Evolutionary conservation across 2,329 filamentous ascomycete species (phyloP), one percentile per base, ranked within the genome.

Genomic region (Trichoderma sp.): DNA sequence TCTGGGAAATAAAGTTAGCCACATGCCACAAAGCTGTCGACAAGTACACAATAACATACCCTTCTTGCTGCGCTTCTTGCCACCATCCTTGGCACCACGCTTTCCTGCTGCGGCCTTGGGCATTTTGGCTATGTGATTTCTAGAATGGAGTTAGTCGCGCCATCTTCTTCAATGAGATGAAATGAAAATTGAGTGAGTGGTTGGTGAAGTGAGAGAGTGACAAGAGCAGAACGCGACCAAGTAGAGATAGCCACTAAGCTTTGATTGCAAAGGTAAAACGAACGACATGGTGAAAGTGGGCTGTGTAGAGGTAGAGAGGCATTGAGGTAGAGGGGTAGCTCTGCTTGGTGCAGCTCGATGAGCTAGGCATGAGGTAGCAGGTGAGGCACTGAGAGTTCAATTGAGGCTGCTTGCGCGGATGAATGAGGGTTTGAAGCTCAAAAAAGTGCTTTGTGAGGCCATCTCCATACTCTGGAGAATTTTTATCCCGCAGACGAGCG

Each of bases 31-130:
- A 26, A 28, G 15, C 3, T 28, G 5, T 36, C 30, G 32, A 20
- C n/a, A 26, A 28, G 32, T n/a, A 59, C 17, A 15, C 7, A n/a
- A 13, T 5, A n/a, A 81, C 86, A 78, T 81, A 88, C 87, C 87
- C 86, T 90, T 90, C 87, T 89, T 89, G 79, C 76, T 77, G 74
- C 87, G 85, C 80, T 84, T 73, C 85, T 87, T 88, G 80, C 85
- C 84, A 80, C 85, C 84, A 72, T 83, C 84, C 85, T 88, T 88
- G 73, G 81, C 82, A 76, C 84, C 86, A 75, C 85, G 84, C 84
- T 88, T 89, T 61, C 75, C 75, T 71, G 80, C 74, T 76, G 85
- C 81, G 77, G 86, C 87, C 84, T 90, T 90, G 77, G 88, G 86
- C 88, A 90, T 90, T 74, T 78, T 88, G 84, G 78, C 77, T 75